Evolutionary conservation across 164 flowering plant species (phyloP).

Genomic region (Euptelea pleiosperma): DNA sequence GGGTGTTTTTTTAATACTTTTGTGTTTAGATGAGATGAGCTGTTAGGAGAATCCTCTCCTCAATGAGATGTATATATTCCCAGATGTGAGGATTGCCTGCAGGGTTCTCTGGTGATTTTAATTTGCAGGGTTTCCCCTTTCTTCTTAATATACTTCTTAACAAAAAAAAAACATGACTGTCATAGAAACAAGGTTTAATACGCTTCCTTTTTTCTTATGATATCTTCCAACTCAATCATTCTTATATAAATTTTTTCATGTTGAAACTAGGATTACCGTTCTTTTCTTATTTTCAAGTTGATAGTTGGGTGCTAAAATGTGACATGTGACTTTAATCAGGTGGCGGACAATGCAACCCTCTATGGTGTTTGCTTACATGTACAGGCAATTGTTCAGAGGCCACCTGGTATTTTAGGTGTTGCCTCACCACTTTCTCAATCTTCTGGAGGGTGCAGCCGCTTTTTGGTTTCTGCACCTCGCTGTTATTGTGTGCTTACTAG

Average conservation of each 20-base stretch:
- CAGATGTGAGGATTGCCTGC: too few relatives aligned
- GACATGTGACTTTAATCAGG: constrained; percentile 41
- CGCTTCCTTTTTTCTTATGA: too few relatives aligned
- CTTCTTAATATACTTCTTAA: too few relatives aligned
- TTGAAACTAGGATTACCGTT: not conserved
- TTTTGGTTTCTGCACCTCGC: constrained; percentile 91
- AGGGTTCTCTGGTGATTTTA: too few relatives aligned
- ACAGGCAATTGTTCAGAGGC: constrained; percentile 83
- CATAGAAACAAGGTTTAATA: too few relatives aligned
- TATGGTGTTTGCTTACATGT: constrained; percentile 95
- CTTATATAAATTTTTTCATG: not conserved
- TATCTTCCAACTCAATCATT: not conserved
- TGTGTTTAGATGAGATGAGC: too few relatives aligned
- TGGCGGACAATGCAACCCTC: constrained; percentile 76
- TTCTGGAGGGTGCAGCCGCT: constrained; percentile 47
- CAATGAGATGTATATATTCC: too few relatives aligned
- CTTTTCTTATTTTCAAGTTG: not conserved
- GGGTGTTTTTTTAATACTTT: too few relatives aligned
- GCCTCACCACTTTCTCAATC: constrained; percentile 51
- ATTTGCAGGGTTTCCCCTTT: too few relatives aligned
- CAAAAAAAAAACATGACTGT: too few relatives aligned
- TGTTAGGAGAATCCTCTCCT: too few relatives aligned
- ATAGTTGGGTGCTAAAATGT: constrained; percentile 8
- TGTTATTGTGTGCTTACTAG: constrained; percentile 90
- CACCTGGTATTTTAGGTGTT: constrained; percentile 58